Evolutionary conservation across 768 basidiomycete species (phyloP).

Genomic region (Tremella fuciformis): DNA sequence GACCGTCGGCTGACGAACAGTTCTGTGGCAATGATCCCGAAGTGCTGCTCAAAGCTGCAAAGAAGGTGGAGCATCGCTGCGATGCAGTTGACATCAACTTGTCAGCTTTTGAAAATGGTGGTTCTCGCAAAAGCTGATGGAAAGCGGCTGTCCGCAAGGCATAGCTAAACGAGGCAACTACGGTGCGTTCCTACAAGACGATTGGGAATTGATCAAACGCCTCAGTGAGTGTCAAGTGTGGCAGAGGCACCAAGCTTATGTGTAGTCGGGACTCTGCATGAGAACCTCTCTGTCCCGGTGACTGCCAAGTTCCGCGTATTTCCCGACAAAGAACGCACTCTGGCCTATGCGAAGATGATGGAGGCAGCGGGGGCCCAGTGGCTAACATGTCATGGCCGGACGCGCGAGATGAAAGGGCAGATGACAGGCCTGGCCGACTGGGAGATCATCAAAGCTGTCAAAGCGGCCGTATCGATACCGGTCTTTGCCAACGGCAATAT

Average conservation of each 20-base stretch:
- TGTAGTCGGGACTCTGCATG: constrained; percentile 79
- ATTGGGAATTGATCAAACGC: constrained; percentile 82
- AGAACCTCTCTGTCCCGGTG: constrained; percentile 81
- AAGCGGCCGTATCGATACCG: constrained; percentile 77
- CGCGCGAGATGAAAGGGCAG: constrained; percentile 87
- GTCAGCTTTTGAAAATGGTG: constrained; percentile 52
- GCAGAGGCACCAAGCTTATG: neutral
- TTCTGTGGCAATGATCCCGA: constrained; percentile 91
- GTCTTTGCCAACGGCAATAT: constrained; percentile 98
- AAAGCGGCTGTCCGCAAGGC: constrained; percentile 73
- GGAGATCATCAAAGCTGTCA: constrained; percentile 85
- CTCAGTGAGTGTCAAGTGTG: constrained; percentile 61
- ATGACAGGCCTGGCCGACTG: constrained; percentile 81
- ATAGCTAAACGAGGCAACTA: constrained; percentile 85
- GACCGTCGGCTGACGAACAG: constrained; percentile 41
- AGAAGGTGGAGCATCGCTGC: constrained; percentile 69
- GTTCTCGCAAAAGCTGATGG: neutral
- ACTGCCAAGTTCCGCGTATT: constrained; percentile 96
- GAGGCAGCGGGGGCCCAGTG: constrained; percentile 94
- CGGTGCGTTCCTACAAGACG: constrained; percentile 87
- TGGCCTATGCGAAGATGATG: constrained; percentile 93
- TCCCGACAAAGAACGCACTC: constrained; percentile 76
- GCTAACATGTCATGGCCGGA: constrained; percentile 86
- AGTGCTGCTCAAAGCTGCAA: constrained; percentile 71
- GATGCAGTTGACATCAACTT: constrained; percentile 94